A percentile compares a stretch with the other conserved stretches of the same genome.
phyloP scores from a whole-genome alignment of 768 basidiomycete species.

The Punctularia strigosozonata region DNA sequence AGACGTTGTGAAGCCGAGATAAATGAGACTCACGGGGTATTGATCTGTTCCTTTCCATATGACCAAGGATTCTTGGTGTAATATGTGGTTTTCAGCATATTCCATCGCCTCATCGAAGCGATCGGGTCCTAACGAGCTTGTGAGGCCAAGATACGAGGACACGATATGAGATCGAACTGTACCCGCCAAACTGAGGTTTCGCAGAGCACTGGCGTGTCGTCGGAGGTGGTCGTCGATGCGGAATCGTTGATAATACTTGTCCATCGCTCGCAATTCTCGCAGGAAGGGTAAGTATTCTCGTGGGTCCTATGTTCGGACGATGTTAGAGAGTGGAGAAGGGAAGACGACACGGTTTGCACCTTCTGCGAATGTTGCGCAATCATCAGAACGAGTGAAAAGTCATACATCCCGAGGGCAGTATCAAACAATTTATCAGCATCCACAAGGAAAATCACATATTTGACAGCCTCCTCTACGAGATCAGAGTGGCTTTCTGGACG shows the following conservation, averaged over 20 bases:
- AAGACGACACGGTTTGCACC: conserved; percentile 27
- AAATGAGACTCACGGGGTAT: conserved; percentile 36
- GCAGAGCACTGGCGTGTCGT: conserved; percentile 62
- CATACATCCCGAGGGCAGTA: conserved; percentile 96
- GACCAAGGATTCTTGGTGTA: conserved; percentile 62
- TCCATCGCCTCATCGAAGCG: conserved; percentile 69
- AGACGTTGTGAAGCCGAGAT: not conserved
- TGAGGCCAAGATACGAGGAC: not conserved
- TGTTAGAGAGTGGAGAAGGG: conserved; percentile 1
- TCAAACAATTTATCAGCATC: conserved; percentile 88
- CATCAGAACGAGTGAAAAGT: conserved; percentile 91
- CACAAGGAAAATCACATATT: conserved; percentile 96
- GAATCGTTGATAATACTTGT: conserved; percentile 76
- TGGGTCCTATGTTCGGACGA: conserved; percentile 72
- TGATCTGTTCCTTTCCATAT: conserved; percentile 63
- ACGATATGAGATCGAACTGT: conserved; percentile 5
- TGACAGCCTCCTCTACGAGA: conserved; percentile 91
- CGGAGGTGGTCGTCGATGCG: conserved; percentile 88
- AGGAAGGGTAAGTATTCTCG: conserved; percentile 97
- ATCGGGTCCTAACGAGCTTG: conserved; percentile 35
- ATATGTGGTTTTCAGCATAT: conserved; percentile 68
- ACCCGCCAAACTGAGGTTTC: conserved; percentile 69
- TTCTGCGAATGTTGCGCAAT: conserved; percentile 96
- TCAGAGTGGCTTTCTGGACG: conserved; percentile 45
- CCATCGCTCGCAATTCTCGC: conserved; percentile 71